Base-by-base conservation (phyloP, 2,329 filamentous ascomycete genomes). In the Neurospora sp. region DNA sequence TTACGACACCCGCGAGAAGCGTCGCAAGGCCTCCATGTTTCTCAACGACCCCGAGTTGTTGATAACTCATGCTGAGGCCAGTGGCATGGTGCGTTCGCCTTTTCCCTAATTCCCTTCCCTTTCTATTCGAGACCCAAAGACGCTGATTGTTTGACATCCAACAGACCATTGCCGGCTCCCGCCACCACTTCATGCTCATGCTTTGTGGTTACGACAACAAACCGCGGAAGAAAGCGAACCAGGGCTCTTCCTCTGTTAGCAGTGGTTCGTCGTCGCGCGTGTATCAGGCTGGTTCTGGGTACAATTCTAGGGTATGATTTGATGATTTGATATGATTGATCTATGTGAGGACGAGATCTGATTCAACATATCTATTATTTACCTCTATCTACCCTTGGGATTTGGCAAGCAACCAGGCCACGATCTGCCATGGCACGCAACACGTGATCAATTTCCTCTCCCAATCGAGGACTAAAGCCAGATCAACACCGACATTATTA, bases 1-100 rank as follows among this genome's bases (percentile, higher is more conserved):
- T 33, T 85, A 82, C 71, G 78, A 78, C 66, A 77, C 79, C 15
- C 74, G 77, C 4, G 83, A 87, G 72, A 79, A 80, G 4, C 82
- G 83, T 15, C 81, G 83, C 65, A 81, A 83, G 72, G 87, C 87
- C 12, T 80, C 84, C 23, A 80, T 83, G 11, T 82, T 89, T 46
- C 82, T 90, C 2, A 85, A 87, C 72, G 83, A 78, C 36, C 87
- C 87, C 0, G 87, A 89, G 75, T 78, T 86, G 69, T 78, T 90
- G 66, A 86, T 88, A 82, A 87, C 87, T 81, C 83, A 87, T 57
- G 85, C 88, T 2, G 82, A 85, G 73, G 83, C 83, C 72, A 81
- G 81, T 38, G 82, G 82, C 39, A 84, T 88, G 73, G 88, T 89
- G 76, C 74, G 85, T 81, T 39, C 52, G 38, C 66, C 46, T n/a